phyloP scores from a whole-genome alignment of 352 stramenopile species.

The Globisporangium rhizosaccharum region DNA sequence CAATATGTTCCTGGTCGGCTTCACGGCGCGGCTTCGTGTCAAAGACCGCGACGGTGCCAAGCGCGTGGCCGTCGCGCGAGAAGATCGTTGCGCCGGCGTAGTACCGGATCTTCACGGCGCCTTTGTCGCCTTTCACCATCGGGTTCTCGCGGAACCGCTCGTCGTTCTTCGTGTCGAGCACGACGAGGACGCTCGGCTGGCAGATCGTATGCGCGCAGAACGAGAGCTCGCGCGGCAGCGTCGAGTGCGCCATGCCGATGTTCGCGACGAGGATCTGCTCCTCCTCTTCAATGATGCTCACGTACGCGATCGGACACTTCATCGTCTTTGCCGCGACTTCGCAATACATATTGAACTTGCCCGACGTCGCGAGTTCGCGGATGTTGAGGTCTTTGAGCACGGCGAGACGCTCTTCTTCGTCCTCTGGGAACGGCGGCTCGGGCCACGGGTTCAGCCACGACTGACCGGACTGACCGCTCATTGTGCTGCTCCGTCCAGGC shows the following conservation, averaged over 20 bases:
- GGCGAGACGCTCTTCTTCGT: slow-evolving; percentile 71
- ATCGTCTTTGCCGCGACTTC: slow-evolving; percentile 84
- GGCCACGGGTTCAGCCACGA: slow-evolving; percentile 81
- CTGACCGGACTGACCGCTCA: slow-evolving; percentile 32
- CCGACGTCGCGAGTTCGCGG: slow-evolving; percentile 54
- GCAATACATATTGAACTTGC: slow-evolving; percentile 88
- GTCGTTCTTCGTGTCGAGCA: slow-evolving; percentile 83
- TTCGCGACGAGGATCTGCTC: slow-evolving; percentile 82
- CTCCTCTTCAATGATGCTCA: slow-evolving; percentile 83
- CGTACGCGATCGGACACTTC: slow-evolving; percentile 83
- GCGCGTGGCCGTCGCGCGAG: slow-evolving; percentile 64
- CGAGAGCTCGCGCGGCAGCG: slow-evolving; percentile 70
- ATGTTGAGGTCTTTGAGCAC: slow-evolving; percentile 81
- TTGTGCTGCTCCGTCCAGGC: slow-evolving; percentile 41
- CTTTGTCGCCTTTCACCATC: slow-evolving; percentile 83
- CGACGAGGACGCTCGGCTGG: slow-evolving; percentile 70
- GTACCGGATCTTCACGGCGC: slow-evolving; percentile 83
- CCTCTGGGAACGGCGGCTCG: slow-evolving; percentile 68
- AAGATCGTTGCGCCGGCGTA: slow-evolving; percentile 84
- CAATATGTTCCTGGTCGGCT: slow-evolving; percentile 83
- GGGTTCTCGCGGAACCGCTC: slow-evolving; percentile 84
- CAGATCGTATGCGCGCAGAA: slow-evolving; percentile 87
- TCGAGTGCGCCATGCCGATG: slow-evolving; percentile 80
- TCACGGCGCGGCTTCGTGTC: slow-evolving; percentile 75
- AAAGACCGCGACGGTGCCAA: slow-evolving; percentile 80